A percentile compares a stretch with the other conserved stretches of the same genome.
These are phyloP conservation scores for Mucor racemosus DNA, from an alignment of 371 early-diverging fungal genomes.

Conservation along the genomic window DNA sequence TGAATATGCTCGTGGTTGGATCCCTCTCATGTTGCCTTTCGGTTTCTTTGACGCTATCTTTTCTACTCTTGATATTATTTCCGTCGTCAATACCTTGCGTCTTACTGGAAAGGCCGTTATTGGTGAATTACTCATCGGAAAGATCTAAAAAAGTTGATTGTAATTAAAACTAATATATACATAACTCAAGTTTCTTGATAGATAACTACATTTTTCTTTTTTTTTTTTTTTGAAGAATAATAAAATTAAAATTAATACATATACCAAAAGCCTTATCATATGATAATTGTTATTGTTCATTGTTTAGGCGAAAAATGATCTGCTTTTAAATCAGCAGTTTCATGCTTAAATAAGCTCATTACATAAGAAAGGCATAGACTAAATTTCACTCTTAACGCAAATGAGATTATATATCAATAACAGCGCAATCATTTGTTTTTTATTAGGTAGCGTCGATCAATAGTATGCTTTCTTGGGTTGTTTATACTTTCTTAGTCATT, in stretches of 20 bases:
- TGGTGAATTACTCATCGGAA: conserved; percentile 45
- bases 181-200: not conserved
- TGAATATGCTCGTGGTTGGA: conserved; percentile 63
- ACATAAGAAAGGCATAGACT: too few species aligned
- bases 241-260: not conserved
- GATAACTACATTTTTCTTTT: not conserved
- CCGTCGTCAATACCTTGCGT: conserved; percentile 42
- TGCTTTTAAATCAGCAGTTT: not conserved
- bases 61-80: conserved; percentile 51
- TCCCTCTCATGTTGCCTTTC: conserved; percentile 62
- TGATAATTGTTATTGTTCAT: not conserved
- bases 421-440: too few species aligned
- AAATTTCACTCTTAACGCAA: too few species aligned
- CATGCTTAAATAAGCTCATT: not conserved
- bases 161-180: not conserved
- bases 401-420: too few species aligned
- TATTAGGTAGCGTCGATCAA: too few species aligned
- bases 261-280: not conserved
- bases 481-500: too few species aligned
- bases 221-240: not conserved
- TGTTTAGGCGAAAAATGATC: not conserved
- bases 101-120: conserved; percentile 38
- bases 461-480: too few species aligned
- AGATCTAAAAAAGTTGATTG: conserved; percentile 32
- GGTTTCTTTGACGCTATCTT: conserved; percentile 55